Evolutionary conservation across 805 yeast genomes (phyloP).

Genomic region (Hanseniaspora vineae): DNA sequence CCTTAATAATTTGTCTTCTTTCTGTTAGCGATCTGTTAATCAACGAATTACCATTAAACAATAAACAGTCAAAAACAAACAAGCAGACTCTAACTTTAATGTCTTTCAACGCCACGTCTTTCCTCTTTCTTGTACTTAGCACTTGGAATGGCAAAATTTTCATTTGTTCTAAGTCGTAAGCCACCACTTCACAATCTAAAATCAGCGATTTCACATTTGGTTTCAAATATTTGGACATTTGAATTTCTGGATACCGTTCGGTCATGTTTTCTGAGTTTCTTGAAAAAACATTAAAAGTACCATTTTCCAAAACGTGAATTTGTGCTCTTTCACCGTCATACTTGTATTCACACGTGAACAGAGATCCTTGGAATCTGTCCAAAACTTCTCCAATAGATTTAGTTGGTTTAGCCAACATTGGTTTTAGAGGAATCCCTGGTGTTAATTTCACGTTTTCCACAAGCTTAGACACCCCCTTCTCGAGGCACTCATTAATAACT

Average conservation of each 20-base stretch:
- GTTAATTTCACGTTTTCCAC: slow-evolving; percentile 57
- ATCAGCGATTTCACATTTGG: slow-evolving; percentile 44
- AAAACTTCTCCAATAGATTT: slow-evolving; percentile 85
- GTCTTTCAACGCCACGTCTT: slow-evolving; percentile 77
- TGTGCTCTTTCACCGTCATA: slow-evolving; percentile 98
- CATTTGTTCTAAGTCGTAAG: slow-evolving; percentile 73
- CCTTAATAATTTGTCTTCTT: slow-evolving; percentile 49
- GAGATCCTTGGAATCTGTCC: slow-evolving; percentile 73
- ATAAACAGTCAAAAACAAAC: slow-evolving; percentile 81
- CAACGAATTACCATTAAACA: slow-evolving; percentile 58
- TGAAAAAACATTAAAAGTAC: slow-evolving; percentile 67
- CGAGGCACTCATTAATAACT: slow-evolving; percentile 50
- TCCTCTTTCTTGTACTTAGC: slow-evolving; percentile 83
- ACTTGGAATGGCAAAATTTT: slow-evolving; percentile 90
- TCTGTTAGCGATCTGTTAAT: slow-evolving; percentile 55
- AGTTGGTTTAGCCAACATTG: slow-evolving; percentile 97
- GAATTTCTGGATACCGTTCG: slow-evolving; percentile 85
- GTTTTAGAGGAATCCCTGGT: slow-evolving; percentile 92
- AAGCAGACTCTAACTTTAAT: slow-evolving; percentile 85
- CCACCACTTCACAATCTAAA: slow-evolving; percentile 94
- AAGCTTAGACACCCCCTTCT: slow-evolving; percentile 55
- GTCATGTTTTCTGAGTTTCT: slow-evolving; percentile 97
- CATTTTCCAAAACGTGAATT: slow-evolving; percentile 59
- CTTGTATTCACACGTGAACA: slow-evolving; percentile 91
- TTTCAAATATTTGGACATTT: slow-evolving; percentile 45